Percentiles rank a stretch among this genome's conserved stretches.
Conservation (phyloP, 108 stramenopile species). For the Cyclostephanos tholiformis region DNA sequence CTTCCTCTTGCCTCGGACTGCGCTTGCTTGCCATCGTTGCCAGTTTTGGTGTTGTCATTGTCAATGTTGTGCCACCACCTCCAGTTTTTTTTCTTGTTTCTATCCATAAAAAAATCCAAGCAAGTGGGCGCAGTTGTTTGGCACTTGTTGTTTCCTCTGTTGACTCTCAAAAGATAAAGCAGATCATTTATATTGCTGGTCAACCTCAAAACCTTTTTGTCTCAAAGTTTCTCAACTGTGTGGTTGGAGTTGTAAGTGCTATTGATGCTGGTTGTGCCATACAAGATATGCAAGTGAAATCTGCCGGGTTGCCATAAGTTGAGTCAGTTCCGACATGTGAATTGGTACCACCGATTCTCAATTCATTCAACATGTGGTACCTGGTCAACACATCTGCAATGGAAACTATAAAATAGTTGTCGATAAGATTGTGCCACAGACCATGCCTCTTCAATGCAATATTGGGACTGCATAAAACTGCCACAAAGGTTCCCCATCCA, state of each 20-base stretch:
- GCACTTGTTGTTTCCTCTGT: background rate
- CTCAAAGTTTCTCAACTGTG: background rate
- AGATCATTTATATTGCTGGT: background rate
- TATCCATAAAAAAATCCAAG: no score
- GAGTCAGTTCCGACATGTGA: background rate
- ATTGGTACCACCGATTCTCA: background rate
- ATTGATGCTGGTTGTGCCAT: background rate
- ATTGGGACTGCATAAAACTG: background rate
- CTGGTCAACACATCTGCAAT: background rate
- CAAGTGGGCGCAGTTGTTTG: no score
- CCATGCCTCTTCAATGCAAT: background rate
- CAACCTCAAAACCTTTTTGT: background rate
- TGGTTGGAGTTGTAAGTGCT: slow-evolving; percentile 1
- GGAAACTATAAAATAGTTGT: background rate
- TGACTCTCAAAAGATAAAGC: background rate
- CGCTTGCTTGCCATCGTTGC: no score
- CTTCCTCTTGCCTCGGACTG: no score
- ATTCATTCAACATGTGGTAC: background rate
- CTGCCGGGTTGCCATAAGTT: no score
- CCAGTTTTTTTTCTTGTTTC: no score
- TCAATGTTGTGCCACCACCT: no score
- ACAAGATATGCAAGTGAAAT: no score
- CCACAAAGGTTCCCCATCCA: background rate
- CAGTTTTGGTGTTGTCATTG: no score
- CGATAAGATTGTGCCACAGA: background rate